These are phyloP conservation scores for Entoloma clypeatum DNA, from an alignment of 1,284 basidiomycete genomes.

Conservation along the genomic window DNA sequence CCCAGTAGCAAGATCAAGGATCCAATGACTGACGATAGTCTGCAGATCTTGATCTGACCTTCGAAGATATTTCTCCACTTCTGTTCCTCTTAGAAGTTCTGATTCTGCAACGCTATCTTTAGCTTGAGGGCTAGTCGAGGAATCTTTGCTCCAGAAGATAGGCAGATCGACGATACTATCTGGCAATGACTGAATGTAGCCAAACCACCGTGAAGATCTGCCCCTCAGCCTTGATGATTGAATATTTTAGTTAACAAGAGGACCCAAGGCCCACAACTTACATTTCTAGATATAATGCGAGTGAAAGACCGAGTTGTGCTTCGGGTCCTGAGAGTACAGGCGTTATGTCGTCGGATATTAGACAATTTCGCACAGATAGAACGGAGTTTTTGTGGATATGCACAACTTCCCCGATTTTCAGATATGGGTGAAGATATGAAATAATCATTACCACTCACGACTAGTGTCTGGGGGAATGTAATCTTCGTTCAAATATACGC, in stretches of 20 bases:
- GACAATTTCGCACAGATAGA: slow-evolving; percentile 58
- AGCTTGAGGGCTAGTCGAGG: slow-evolving; percentile 24
- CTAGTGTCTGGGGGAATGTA: slow-evolving; percentile 36
- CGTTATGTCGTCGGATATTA: slow-evolving; percentile 39
- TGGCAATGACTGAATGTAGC: slow-evolving; percentile 68
- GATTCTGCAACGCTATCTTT: slow-evolving; percentile 37
- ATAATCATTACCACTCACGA: slow-evolving; percentile 28
- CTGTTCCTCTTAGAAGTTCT: slow-evolving; percentile 48
- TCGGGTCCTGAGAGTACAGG: slow-evolving; percentile 49
- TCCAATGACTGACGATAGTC: slow-evolving; percentile 23
- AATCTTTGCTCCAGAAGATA: slow-evolving; percentile 52
- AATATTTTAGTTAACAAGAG: slow-evolving; percentile 9
- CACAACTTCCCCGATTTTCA: slow-evolving; percentile 46
- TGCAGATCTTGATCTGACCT: slow-evolving; percentile 19
- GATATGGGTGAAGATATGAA: not conserved
- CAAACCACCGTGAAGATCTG: slow-evolving; percentile 56
- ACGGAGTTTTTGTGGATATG: slow-evolving; percentile 61
- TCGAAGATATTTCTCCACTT: slow-evolving; percentile 33
- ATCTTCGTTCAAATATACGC: slow-evolving; percentile 36
- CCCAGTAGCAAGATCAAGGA: not conserved
- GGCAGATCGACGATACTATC: slow-evolving; percentile 50
- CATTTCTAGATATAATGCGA: slow-evolving; percentile 64
- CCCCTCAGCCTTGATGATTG: slow-evolving; percentile 31
- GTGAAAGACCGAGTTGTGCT: slow-evolving; percentile 55
- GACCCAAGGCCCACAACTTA: slow-evolving; percentile 33